These are phyloP conservation scores for Nakazawaea wickerhamii DNA, from an alignment of 805 yeast genomes.

Conservation along the genomic window DNA sequence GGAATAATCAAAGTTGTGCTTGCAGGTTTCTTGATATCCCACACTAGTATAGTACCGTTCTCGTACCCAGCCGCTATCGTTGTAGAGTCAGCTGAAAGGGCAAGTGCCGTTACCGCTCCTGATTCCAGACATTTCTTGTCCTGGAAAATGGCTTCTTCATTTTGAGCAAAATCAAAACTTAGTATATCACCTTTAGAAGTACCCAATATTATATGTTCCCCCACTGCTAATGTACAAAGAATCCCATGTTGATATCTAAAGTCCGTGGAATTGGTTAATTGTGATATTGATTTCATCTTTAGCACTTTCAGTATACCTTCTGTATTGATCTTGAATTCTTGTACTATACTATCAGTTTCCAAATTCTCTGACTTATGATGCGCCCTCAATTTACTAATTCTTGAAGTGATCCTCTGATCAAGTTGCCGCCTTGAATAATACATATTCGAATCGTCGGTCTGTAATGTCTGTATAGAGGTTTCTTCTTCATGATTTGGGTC, in stretches of 20 bases:
- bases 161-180: conserved; percentile 66
- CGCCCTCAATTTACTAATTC: conserved; percentile 2
- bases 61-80: conserved; percentile 64
- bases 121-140: conserved; percentile 25
- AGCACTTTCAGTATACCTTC: conserved; percentile 6
- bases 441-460: neutral
- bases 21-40: conserved; percentile 47
- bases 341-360: neutral
- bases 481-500: conserved; percentile 5
- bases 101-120: conserved; percentile 49
- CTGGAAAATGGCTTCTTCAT: conserved; percentile 38
- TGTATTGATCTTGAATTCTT: neutral
- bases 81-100: conserved; percentile 64
- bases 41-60: conserved; percentile 59
- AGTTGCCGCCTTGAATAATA: neutral
- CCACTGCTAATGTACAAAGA: conserved; percentile 39
- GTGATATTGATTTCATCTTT: conserved; percentile 22
- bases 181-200: conserved; percentile 62
- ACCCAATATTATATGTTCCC: conserved; percentile 55
- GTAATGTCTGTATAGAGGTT: neutral
- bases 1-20: conserved; percentile 25
- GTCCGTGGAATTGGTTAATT: conserved; percentile 17
- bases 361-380: neutral
- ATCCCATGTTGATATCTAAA: conserved; percentile 38
- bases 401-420: conserved; percentile 8